A percentile compares a stretch with the other conserved stretches of the same genome.
These are phyloP conservation scores for Monotropa hypopitys DNA, from an alignment of 179 eudicot genomes.

Conservation along the genomic window DNA sequence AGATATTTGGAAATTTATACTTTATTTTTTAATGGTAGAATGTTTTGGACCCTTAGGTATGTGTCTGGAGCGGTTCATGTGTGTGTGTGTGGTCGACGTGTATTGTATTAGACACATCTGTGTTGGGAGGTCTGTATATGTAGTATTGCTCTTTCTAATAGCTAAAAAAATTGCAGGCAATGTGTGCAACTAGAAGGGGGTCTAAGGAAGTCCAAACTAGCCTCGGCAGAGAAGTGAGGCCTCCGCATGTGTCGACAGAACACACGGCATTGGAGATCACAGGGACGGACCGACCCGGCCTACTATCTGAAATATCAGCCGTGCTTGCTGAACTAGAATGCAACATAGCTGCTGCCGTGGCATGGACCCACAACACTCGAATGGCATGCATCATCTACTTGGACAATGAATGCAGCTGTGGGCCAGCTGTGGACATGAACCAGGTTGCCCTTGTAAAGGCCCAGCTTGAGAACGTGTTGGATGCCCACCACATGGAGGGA, in stretches of 20 bases:
- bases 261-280: slow-evolving; percentile 70
- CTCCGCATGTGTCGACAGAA: slow-evolving; percentile 22
- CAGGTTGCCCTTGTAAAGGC: slow-evolving; percentile 32
- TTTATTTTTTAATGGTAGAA: not conserved
- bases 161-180: slow-evolving; percentile 18
- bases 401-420: slow-evolving; percentile 28
- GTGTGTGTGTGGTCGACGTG: no score
- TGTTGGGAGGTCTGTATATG: no score
- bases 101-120: no score
- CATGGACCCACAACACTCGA: slow-evolving; percentile 70
- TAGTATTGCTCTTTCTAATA: no score
- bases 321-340: slow-evolving; percentile 63
- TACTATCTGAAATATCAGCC: slow-evolving; percentile 67
- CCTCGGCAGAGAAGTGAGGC: slow-evolving; percentile 16
- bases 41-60: no score
- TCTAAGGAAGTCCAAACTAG: slow-evolving; percentile 9
- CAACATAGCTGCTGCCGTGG: slow-evolving; percentile 50
- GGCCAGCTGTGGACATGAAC: slow-evolving; percentile 26
- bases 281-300: slow-evolving; percentile 53
- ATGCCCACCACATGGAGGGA: slow-evolving; percentile 43
- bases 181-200: slow-evolving; percentile 24
- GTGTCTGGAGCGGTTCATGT: no score
- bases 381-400: slow-evolving; percentile 65
- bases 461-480: slow-evolving; percentile 48
- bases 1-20: not conserved